A percentile compares a stretch with the other conserved stretches of the same genome.
Conservation (phyloP, 1,139 yeast genomes). For the Lodderomyces margitis region DNA sequence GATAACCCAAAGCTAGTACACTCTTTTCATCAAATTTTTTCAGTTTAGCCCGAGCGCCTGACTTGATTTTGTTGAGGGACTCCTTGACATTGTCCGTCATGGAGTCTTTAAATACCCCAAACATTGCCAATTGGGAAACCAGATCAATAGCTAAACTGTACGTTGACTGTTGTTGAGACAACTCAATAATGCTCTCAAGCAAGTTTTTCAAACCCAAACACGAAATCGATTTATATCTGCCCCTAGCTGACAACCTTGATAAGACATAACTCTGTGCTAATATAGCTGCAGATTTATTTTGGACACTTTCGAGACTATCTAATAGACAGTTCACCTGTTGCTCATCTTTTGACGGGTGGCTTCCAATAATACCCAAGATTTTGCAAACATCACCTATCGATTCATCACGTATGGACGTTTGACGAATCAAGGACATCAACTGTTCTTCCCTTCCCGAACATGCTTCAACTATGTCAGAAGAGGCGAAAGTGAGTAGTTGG, state of each 20-base stretch:
- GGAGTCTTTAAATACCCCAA: slow-evolving; percentile 45
- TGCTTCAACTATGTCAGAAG: slow-evolving; percentile 25
- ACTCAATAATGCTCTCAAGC: slow-evolving; percentile 15
- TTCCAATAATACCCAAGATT: slow-evolving; percentile 54
- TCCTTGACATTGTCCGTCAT: not conserved
- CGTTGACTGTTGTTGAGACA: slow-evolving; percentile 19
- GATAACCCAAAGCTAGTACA: slow-evolving; percentile 52
- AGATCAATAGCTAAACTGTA: slow-evolving; percentile 41
- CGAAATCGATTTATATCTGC: slow-evolving; percentile 29
- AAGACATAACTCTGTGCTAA: slow-evolving; percentile 1
- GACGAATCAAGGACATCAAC: slow-evolving; percentile 19
- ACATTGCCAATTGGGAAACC: slow-evolving; percentile 56
- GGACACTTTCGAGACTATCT: slow-evolving; percentile 18
- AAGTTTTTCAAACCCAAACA: slow-evolving; percentile 5
- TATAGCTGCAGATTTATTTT: slow-evolving; percentile 31
- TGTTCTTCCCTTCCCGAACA: slow-evolving; percentile 20
- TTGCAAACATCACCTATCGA: slow-evolving; percentile 42
- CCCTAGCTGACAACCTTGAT: slow-evolving; percentile 28
- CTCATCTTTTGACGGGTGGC: slow-evolving; percentile 33
- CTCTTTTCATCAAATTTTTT: slow-evolving; percentile 63
- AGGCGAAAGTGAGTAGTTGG: slow-evolving; percentile 36
- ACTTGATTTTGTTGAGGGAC: slow-evolving; percentile 23
- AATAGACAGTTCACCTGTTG: slow-evolving; percentile 11
- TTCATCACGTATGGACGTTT: slow-evolving; percentile 28
- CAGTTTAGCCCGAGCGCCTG: slow-evolving; percentile 33